Evolutionary conservation across 2,329 filamentous ascomycete species (phyloP), one percentile per base, ranked within the genome.

Genomic region (Ceratocystis albifundus): DNA sequence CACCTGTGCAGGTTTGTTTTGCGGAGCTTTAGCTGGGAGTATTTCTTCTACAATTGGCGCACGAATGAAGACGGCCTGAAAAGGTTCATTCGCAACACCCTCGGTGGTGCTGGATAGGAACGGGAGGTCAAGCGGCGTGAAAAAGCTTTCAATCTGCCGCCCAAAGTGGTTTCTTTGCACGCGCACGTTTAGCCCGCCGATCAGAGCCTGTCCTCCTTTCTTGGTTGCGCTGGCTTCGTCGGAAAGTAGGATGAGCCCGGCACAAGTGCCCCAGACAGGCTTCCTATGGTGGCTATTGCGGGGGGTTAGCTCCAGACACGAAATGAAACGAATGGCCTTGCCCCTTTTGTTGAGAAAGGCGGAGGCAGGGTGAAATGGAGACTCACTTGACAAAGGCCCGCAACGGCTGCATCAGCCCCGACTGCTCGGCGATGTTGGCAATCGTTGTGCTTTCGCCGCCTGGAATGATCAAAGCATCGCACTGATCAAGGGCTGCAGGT

Each of bases 151-250:
- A 15, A 88, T 87, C 76, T 99, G 94, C 65, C 93, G 84, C 2
- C 94, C 94, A 73, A 96, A 99, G 75, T 96, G 90, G 73, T 97
- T 99, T 61, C 94, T 83, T 73, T 95, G 91, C 41, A 97, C 92
- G 59, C 90, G 82, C 45, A 99, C 92, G 72, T 91, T 87, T 46
- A 99, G 81, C 1, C 94, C 94, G 15, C 94, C 94, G 69, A 99
- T 90, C 65, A 97, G 82, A 68, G 96, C 90, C 75, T 97, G 94
- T 0, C 93, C 93, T 55, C 90, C 91, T 72, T 88, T 86, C 74
- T 96, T 97, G 46, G 89, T 91, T 69, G 87, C 84, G 74, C 93
- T 96, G 62, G 91, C 93, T 67, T 88, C 86, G 72, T 96, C 89
- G 1, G 91, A 88, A 62, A 99, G 85, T 62, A 97, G 79, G 71